phyloP scores from a whole-genome alignment of 345 rosid species.

The Pistacia integerrima region DNA sequence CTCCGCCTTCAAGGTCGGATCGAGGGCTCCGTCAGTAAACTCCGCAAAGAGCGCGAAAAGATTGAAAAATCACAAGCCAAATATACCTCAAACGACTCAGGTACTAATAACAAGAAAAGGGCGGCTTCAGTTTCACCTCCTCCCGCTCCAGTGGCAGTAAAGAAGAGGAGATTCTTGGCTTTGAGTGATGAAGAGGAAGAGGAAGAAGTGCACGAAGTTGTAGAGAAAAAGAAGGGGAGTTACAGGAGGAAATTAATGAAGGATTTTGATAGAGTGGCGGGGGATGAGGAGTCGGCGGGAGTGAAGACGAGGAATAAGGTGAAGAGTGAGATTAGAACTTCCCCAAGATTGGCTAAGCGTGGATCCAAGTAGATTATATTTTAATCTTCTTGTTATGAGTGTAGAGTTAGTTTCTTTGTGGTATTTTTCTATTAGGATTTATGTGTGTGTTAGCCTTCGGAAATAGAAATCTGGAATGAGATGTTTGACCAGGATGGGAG shows the following conservation, averaged over 20 bases:
- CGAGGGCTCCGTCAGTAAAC: slow-evolving; percentile 66
- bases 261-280: slow-evolving; percentile 76
- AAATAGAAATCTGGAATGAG: too few species aligned
- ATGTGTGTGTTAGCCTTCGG: neutral
- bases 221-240: slow-evolving; percentile 8
- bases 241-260: slow-evolving; percentile 43
- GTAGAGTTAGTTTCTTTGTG: neutral
- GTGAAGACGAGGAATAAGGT: slow-evolving; percentile 16
- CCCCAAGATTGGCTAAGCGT: slow-evolving; percentile 62
- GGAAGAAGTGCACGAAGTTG: slow-evolving; percentile 13
- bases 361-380: slow-evolving; percentile 4
- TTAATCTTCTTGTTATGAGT: too few species aligned
- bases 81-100: neutral
- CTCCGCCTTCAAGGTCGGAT: slow-evolving; percentile 91
- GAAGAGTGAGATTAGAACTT: slow-evolving; percentile 40
- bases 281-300: neutral
- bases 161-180: slow-evolving; percentile 56
- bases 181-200: slow-evolving; percentile 43
- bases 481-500: too few species aligned
- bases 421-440: neutral
- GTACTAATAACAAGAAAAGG: slow-evolving; percentile 19
- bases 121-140: slow-evolving; percentile 55
- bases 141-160: slow-evolving; percentile 56
- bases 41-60: slow-evolving; percentile 55
- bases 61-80: slow-evolving; percentile 12